phyloP scores from a whole-genome alignment of 2,329 filamentous ascomycete genomes.

The Aspergillus sp. region DNA sequence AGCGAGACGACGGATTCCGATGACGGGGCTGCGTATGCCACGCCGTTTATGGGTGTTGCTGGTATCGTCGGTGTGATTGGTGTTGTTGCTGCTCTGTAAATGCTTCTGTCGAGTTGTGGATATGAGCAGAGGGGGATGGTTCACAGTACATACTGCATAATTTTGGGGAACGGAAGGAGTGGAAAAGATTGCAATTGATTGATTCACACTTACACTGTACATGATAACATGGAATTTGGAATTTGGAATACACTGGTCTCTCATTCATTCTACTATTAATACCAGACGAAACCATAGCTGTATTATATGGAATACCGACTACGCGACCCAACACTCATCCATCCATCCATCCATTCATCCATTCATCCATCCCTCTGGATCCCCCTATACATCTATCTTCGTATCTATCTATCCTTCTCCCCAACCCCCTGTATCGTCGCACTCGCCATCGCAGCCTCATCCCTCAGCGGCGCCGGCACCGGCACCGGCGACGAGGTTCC shows the following conservation, averaged over 20 bases:
- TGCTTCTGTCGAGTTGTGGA: no score
- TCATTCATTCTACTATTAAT: not conserved
- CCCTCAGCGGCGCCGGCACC: not conserved
- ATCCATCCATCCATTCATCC: not conserved
- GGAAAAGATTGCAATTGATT: not conserved
- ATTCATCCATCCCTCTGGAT: not conserved
- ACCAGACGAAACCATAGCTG: not conserved
- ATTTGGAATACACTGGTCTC: not conserved
- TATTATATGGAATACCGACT: no score
- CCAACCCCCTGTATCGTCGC: not conserved
- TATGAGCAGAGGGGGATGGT: not conserved
- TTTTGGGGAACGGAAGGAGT: not conserved
- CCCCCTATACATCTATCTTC: not conserved
- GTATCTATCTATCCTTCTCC: not conserved
- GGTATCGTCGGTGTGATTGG: constrained; percentile 36
- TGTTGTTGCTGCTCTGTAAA: constrained; percentile 37
- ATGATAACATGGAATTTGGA: not conserved
- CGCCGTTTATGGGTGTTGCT: constrained; percentile 24
- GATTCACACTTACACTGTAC: not conserved
- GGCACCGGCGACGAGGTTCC: not conserved
- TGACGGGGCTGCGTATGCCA: constrained; percentile 27
- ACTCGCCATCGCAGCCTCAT: no score
- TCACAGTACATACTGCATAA: not conserved
- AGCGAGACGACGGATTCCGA: constrained; percentile 21
- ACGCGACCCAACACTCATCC: no score